Conservation (phyloP, 306 rosid species). For the Ceratonia siliqua region DNA sequence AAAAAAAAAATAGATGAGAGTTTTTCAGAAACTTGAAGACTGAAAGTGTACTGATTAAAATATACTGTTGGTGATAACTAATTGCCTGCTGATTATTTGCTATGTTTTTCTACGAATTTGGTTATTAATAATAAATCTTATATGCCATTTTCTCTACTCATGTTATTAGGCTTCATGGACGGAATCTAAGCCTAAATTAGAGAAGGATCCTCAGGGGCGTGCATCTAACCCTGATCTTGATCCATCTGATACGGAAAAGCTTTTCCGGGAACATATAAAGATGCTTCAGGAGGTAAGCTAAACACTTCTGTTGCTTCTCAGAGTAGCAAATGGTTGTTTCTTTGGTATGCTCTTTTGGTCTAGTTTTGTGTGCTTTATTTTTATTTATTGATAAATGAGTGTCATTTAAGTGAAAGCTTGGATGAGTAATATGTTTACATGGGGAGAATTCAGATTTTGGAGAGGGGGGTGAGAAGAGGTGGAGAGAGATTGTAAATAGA, state of each 20-base stretch:
- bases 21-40: not conserved
- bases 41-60: not conserved
- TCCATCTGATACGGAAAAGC: constrained; percentile 78
- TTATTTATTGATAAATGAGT: no score
- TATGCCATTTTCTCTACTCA: constrained; percentile 1
- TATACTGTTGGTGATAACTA: not conserved
- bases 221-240: constrained; percentile 77
- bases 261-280: constrained; percentile 85
- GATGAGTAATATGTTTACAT: no score
- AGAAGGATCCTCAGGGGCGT: constrained; percentile 91
- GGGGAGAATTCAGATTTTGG: no score
- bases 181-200: constrained; percentile 75
- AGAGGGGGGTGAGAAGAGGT: no score
- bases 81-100: not conserved
- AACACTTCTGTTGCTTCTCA: not conserved
- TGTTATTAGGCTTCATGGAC: constrained; percentile 87
- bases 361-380: not conserved
- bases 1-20: not conserved
- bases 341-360: not conserved
- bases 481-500: no score
- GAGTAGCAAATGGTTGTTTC: not conserved
- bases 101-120: not conserved
- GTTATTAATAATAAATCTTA: constrained; percentile 15
- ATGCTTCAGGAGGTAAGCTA: constrained; percentile 86
- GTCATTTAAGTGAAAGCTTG: no score